Evolutionary conservation across 352 stramenopile species (phyloP).

Genomic region (Pythium rishiriense): DNA sequence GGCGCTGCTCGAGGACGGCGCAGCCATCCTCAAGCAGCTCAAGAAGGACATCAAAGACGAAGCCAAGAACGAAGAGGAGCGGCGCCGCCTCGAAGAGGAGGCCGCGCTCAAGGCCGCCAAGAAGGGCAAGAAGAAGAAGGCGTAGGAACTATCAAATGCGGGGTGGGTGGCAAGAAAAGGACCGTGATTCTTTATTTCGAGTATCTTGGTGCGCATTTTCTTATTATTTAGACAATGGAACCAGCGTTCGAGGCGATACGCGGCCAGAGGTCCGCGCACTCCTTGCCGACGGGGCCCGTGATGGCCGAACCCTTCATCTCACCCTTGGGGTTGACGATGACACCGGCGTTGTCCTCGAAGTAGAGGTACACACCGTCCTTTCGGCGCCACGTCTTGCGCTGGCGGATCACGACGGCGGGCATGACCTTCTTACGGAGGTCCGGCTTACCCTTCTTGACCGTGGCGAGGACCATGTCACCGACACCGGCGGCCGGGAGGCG

Average conservation of each 20-base stretch:
- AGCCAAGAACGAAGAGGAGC: slow-evolving; percentile 72
- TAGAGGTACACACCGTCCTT: slow-evolving; percentile 99
- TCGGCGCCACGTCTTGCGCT: slow-evolving; percentile 99
- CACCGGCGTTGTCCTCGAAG: slow-evolving; percentile 99
- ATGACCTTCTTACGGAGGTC: slow-evolving; percentile 99
- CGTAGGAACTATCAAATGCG: slow-evolving; percentile 12
- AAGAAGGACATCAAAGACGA: slow-evolving; percentile 86
- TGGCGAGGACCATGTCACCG: slow-evolving; percentile 99
- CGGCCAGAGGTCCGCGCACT: slow-evolving; percentile 99
- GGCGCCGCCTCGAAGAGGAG: slow-evolving; percentile 68
- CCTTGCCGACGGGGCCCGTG: slow-evolving; percentile 99
- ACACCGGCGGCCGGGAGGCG: slow-evolving; percentile 97
- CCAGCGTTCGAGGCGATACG: slow-evolving; percentile 99
- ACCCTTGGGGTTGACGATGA: slow-evolving; percentile 99
- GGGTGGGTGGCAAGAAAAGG: slow-evolving; percentile 13
- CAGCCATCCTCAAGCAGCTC: slow-evolving; percentile 63
- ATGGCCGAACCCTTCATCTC: slow-evolving; percentile 99
- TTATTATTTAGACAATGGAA: slow-evolving; percentile 97
- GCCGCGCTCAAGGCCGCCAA: slow-evolving; percentile 72
- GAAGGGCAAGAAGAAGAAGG: slow-evolving; percentile 83
- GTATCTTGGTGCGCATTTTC: slow-evolving; percentile 10
- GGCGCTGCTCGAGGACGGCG: slow-evolving; percentile 59
- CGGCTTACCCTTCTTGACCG: slow-evolving; percentile 99
- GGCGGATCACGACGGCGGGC: slow-evolving; percentile 98
- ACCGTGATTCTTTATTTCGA: slow-evolving; percentile 33